Conservation (phyloP, 2,329 filamentous ascomycete species). For the Claviceps paspali region DNA sequence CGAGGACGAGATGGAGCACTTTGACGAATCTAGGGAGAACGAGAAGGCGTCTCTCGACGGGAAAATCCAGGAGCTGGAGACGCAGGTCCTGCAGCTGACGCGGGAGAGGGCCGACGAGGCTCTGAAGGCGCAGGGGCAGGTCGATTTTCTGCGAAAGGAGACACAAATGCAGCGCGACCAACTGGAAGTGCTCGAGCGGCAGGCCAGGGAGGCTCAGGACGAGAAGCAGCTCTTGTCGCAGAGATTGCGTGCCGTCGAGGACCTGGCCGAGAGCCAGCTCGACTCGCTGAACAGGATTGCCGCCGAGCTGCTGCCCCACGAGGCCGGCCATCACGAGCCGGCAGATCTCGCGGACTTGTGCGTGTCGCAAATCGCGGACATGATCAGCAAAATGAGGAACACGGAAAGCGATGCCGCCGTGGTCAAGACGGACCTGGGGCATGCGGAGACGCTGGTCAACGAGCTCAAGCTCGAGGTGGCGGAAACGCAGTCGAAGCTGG, state of each 20-base stretch:
- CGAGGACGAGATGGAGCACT: constrained; percentile 81
- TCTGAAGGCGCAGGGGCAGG: constrained; percentile 44
- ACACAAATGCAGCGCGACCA: constrained; percentile 43
- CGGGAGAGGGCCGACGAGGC: constrained; percentile 41
- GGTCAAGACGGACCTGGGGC: constrained; percentile 48
- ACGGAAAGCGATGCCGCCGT: constrained; percentile 44
- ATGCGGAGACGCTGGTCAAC: constrained; percentile 36
- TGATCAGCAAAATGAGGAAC: constrained; percentile 43
- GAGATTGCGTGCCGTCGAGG: constrained; percentile 34
- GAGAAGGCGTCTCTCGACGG: constrained; percentile 59
- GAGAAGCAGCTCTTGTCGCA: constrained; percentile 35
- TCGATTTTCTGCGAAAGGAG: constrained; percentile 48
- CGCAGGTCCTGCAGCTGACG: constrained; percentile 51
- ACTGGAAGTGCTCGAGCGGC: constrained; percentile 40
- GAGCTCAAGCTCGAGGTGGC: constrained; percentile 44
- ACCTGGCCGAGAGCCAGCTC: constrained; percentile 34
- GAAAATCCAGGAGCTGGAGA: constrained; percentile 50
- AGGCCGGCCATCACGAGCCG: constrained; percentile 38
- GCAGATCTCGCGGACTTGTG: constrained; percentile 45
- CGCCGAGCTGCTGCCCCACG: constrained; percentile 38
- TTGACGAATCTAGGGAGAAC: constrained; percentile 70
- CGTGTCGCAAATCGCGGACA: constrained; percentile 38
- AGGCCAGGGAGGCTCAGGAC: constrained; percentile 40
- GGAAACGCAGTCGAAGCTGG: constrained; percentile 34
- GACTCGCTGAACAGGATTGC: constrained; percentile 44